A percentile compares a stretch with the other conserved stretches of the same genome.
These are phyloP conservation scores for Antrodiella citrinella DNA, from an alignment of 768 basidiomycete species.

Conservation along the genomic window DNA sequence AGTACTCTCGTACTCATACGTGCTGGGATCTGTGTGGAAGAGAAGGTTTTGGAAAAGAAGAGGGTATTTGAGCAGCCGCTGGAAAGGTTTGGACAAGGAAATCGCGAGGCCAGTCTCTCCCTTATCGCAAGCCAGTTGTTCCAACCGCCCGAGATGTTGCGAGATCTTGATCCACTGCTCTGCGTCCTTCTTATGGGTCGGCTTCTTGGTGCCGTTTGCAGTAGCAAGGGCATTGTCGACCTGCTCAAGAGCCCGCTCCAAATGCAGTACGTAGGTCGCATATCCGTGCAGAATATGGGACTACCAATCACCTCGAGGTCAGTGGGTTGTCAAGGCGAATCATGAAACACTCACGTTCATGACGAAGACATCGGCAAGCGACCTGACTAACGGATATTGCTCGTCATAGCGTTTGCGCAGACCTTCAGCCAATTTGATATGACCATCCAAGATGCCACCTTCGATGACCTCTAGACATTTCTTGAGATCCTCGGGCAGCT, in stretches of 20 bases:
- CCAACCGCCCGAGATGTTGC: conserved; percentile 66
- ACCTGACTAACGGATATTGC: conserved; percentile 89
- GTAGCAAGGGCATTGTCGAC: conserved; percentile 71
- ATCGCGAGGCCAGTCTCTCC: conserved; percentile 95
- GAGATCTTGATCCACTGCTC: conserved; percentile 75
- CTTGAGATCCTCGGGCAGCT: conserved; percentile 81
- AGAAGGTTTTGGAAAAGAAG: conserved; percentile 95
- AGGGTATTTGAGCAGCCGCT: conserved; percentile 93
- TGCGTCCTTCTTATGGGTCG: conserved; percentile 67
- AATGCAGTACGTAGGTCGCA: conserved; percentile 87
- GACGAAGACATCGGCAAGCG: conserved; percentile 93
- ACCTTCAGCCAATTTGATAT: conserved; percentile 76
- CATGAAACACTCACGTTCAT: conserved; percentile 58
- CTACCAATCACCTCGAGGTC: conserved; percentile 32
- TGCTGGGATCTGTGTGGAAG: conserved; percentile 94
- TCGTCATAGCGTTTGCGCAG: conserved; percentile 89
- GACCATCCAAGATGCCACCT: conserved; percentile 82
- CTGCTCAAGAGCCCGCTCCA: conserved; percentile 84
- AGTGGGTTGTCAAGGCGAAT: conserved; percentile 8
- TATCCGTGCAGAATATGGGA: conserved; percentile 93
- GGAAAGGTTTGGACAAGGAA: conserved; percentile 94
- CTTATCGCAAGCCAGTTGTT: conserved; percentile 71
- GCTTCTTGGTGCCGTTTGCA: conserved; percentile 59
- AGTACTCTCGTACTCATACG: conserved; percentile 95
- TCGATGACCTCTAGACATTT: conserved; percentile 83